phyloP scores from a whole-genome alignment of 2,329 filamentous ascomycete species.

The Hypoxylon sp. region DNA sequence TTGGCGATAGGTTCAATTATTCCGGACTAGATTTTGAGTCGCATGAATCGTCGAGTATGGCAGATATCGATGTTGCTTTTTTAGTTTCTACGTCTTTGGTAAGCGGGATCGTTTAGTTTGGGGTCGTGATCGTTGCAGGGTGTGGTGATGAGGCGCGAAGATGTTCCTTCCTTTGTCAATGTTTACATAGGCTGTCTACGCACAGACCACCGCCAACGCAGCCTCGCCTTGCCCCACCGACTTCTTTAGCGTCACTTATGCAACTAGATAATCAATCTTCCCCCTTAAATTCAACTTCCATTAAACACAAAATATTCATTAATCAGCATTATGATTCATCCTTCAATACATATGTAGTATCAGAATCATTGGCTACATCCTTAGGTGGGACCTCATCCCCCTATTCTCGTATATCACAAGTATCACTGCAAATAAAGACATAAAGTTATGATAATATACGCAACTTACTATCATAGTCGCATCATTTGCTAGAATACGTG shows the following conservation, averaged over 20 bases:
- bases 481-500: constrained; percentile 39
- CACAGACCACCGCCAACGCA: constrained; percentile 46
- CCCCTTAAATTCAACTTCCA: background rate
- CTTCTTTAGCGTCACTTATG: constrained; percentile 5
- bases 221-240: constrained; percentile 15
- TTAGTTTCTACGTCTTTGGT: constrained; percentile 24
- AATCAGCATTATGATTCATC: background rate
- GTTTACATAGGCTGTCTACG: constrained; percentile 52
- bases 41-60: constrained; percentile 5
- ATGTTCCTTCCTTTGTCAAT: constrained; percentile 47
- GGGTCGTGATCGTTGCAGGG: constrained; percentile 30
- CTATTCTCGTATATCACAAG: background rate
- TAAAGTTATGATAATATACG: background rate
- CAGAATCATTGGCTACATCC: too few species aligned
- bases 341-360: constrained; percentile 1
- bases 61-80: constrained; percentile 40
- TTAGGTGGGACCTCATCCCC: background rate
- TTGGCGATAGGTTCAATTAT: constrained; percentile 31
- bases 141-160: constrained; percentile 52
- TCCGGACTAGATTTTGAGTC: constrained; percentile 24
- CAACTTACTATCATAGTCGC: constrained; percentile 14
- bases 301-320: constrained; percentile 8
- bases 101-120: constrained; percentile 22
- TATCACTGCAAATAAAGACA: background rate
- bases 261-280: background rate